These are phyloP conservation scores for Apiosordaria backusii DNA, from an alignment of 495 filamentous ascomycete species.

Conservation along the genomic window DNA sequence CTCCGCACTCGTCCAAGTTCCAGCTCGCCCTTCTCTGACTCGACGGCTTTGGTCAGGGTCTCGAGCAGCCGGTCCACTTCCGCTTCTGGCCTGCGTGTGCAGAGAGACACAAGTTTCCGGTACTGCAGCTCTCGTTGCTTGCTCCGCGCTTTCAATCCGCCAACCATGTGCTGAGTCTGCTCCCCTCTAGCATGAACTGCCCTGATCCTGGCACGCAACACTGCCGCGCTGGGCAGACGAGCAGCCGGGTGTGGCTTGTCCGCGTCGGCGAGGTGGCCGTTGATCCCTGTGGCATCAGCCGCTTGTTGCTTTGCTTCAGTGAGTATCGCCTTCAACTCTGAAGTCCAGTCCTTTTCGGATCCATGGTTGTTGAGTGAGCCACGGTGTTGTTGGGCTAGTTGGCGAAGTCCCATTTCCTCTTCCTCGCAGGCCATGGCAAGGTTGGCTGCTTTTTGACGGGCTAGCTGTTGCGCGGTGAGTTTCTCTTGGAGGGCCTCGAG, in stretches of 20 bases:
- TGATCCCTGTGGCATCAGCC: not conserved
- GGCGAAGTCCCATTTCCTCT: slow-evolving; percentile 41
- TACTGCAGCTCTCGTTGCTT: slow-evolving; percentile 68
- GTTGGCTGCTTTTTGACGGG: slow-evolving; percentile 46
- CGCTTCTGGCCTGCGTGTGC: slow-evolving; percentile 60
- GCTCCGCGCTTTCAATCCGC: slow-evolving; percentile 54
- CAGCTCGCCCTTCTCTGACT: slow-evolving; percentile 66
- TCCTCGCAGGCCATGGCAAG: slow-evolving; percentile 47
- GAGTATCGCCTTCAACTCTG: slow-evolving; percentile 38
- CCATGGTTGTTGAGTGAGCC: slow-evolving; percentile 29
- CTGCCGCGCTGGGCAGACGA: slow-evolving; percentile 35
- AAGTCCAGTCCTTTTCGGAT: slow-evolving; percentile 27
- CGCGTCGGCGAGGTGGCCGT: slow-evolving; percentile 14
- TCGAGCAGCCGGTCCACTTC: slow-evolving; percentile 63
- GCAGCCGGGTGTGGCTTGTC: slow-evolving; percentile 15
- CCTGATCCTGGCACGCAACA: slow-evolving; percentile 44
- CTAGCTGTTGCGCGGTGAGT: slow-evolving; percentile 43
- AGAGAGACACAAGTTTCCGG: slow-evolving; percentile 64
- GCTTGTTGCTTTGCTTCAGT: slow-evolving; percentile 11
- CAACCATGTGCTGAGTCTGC: slow-evolving; percentile 55
- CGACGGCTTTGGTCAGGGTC: slow-evolving; percentile 62
- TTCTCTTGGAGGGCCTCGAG: slow-evolving; percentile 63
- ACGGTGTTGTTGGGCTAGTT: slow-evolving; percentile 36
- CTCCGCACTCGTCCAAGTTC: slow-evolving; percentile 67
- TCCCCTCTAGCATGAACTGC: slow-evolving; percentile 54